Percentiles rank a stretch among this genome's conserved stretches.
Conservation (phyloP, 768 basidiomycete species). For the Holtermanniella nyarrowii region DNA sequence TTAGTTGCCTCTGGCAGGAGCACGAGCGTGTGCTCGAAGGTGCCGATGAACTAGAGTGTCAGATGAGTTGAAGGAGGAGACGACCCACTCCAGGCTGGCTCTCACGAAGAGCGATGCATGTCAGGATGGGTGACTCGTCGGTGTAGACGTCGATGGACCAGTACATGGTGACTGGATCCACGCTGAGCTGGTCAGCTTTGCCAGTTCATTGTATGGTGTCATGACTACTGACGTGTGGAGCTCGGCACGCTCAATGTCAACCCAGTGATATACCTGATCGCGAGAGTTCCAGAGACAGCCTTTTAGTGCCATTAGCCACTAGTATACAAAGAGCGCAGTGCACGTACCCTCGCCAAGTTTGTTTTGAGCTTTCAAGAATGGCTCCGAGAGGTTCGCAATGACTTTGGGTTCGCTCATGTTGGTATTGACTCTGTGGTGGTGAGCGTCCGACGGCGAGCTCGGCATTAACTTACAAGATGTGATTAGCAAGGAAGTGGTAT, state of each 20-base stretch:
- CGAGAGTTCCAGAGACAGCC: conserved; percentile 36
- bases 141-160: conserved; percentile 32
- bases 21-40: conserved; percentile 20
- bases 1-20: conserved; percentile 20
- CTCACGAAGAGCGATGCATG: conserved; percentile 17
- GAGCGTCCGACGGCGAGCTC: no score
- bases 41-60: conserved; percentile 24
- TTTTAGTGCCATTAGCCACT: conserved; percentile 3
- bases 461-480: no score
- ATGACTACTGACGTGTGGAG: conserved; percentile 28
- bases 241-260: conserved; percentile 26
- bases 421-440: no score
- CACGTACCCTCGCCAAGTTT: conserved; percentile 32
- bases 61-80: background rate
- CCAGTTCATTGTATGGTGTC: background rate
- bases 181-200: conserved; percentile 5
- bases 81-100: conserved; percentile 13
- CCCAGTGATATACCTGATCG: conserved; percentile 32
- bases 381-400: conserved; percentile 8
- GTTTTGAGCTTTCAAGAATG: conserved; percentile 24
- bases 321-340: background rate
- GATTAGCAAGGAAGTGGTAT: no score
- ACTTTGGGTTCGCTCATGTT: background rate
- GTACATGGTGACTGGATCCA: conserved; percentile 24
- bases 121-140: conserved; percentile 13